phyloP scores from a whole-genome alignment of 2,329 filamentous ascomycete species.

The Fulvia fulva region DNA sequence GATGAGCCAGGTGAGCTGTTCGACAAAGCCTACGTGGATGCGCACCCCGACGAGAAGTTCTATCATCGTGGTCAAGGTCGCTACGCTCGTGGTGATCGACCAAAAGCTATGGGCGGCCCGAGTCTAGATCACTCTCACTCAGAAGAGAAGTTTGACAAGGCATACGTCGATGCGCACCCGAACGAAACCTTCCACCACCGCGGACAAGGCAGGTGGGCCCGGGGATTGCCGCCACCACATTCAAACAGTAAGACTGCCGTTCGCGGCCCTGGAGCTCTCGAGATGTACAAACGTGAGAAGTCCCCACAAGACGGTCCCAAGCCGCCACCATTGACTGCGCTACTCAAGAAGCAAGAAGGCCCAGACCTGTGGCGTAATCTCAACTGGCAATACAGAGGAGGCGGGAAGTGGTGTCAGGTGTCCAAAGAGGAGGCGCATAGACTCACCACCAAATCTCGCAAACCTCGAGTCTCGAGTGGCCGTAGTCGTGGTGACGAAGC shows the following conservation, averaged over 20 bases:
- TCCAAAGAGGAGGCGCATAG: slow-evolving; percentile 25
- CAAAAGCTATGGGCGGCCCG: background rate
- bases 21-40: slow-evolving; percentile 23
- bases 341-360: slow-evolving; percentile 29
- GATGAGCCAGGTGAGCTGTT: slow-evolving; percentile 12
- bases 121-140: background rate
- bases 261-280: slow-evolving; percentile 23
- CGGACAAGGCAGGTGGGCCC: slow-evolving; percentile 31
- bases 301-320: slow-evolving; percentile 17
- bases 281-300: slow-evolving; percentile 7
- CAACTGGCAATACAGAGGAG: slow-evolving; percentile 32
- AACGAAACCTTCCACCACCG: slow-evolving; percentile 29
- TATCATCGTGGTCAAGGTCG: slow-evolving; percentile 31
- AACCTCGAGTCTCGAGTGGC: slow-evolving; percentile 8
- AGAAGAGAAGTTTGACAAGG: slow-evolving; percentile 20
- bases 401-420: slow-evolving; percentile 31
- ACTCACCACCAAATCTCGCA: slow-evolving; percentile 7
- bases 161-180: slow-evolving; percentile 27
- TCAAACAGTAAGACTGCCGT: slow-evolving; percentile 28
- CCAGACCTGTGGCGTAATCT: slow-evolving; percentile 30
- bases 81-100: slow-evolving; percentile 21
- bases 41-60: slow-evolving; percentile 25
- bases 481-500: slow-evolving; percentile 15
- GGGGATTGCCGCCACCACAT: slow-evolving; percentile 24
- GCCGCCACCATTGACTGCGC: slow-evolving; percentile 21